Conservation (phyloP, 352 stramenopile species). For the Globisporangium canariense region DNA sequence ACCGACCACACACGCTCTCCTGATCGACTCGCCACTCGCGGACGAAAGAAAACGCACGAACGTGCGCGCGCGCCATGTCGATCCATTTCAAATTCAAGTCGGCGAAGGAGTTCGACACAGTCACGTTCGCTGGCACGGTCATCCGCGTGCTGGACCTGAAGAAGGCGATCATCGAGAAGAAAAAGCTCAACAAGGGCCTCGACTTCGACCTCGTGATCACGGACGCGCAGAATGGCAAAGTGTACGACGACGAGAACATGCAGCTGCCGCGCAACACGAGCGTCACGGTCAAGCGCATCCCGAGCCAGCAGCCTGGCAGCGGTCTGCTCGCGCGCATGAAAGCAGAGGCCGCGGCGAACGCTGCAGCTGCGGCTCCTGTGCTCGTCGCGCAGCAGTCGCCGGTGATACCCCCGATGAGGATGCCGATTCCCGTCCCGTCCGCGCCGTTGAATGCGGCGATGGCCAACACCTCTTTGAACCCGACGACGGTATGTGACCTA, state of each 20-base stretch:
- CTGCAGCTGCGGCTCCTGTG: constrained; percentile 43
- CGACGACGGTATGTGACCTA: constrained; percentile 13
- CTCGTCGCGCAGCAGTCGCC: constrained; percentile 35
- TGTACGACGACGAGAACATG: constrained; percentile 90
- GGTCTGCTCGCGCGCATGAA: constrained; percentile 84
- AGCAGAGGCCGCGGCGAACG: constrained; percentile 64
- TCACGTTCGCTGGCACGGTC: constrained; percentile 79
- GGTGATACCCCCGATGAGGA: constrained; percentile 28
- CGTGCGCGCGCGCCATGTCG: constrained; percentile 46
- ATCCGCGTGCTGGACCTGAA: constrained; percentile 90
- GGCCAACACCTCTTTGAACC: constrained; percentile 7
- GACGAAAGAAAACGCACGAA: background rate
- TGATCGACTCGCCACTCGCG: background rate
- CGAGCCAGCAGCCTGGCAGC: constrained; percentile 69
- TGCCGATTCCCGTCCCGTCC: constrained; percentile 30
- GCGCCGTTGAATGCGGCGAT: constrained; percentile 23
- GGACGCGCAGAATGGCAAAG: constrained; percentile 89
- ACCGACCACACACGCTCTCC: background rate
- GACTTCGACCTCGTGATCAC: constrained; percentile 92
- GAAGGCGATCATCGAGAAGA: constrained; percentile 92
- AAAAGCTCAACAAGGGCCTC: constrained; percentile 89
- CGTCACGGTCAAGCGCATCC: constrained; percentile 91
- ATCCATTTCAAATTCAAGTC: constrained; percentile 92
- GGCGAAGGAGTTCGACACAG: constrained; percentile 87
- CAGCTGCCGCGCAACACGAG: constrained; percentile 89